phyloP scores from a whole-genome alignment of 371 early-diverging fungal genomes.

The Nematocida parisii region DNA sequence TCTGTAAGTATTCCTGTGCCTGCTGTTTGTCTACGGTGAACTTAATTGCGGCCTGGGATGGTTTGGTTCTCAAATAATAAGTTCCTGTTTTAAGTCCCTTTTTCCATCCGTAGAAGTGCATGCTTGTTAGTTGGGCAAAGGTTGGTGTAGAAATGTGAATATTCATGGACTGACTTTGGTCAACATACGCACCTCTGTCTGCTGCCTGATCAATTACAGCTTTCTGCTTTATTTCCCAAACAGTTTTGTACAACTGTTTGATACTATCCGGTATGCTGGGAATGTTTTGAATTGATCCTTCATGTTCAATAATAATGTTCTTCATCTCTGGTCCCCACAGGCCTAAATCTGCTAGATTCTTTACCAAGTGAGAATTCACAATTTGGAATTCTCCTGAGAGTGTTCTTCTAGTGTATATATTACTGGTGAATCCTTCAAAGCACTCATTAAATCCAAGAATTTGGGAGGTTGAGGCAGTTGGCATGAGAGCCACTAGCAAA shows the following conservation, averaged over 20 bases:
- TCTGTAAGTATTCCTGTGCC: constrained; percentile 47
- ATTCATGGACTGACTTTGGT: constrained; percentile 95
- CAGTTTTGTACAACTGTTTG: constrained; percentile 91
- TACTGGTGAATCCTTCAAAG: constrained; percentile 95
- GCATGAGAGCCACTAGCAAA: constrained; percentile 95
- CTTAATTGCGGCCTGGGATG: constrained; percentile 94
- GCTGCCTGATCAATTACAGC: constrained; percentile 74
- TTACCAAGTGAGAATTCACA: constrained; percentile 89
- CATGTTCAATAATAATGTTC: constrained; percentile 86
- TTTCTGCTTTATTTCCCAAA: constrained; percentile 91
- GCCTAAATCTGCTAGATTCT: constrained; percentile 82
- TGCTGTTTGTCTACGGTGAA: constrained; percentile 72
- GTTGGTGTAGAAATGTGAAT: constrained; percentile 86
- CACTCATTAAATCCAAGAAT: constrained; percentile 97
- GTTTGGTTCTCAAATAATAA: constrained; percentile 95
- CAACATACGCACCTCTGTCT: constrained; percentile 92
- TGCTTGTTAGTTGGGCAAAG: constrained; percentile 83
- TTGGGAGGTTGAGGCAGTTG: constrained; percentile 96
- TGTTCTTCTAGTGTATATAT: constrained; percentile 93
- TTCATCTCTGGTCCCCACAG: constrained; percentile 91
- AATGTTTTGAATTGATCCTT: constrained; percentile 84
- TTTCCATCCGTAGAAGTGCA: constrained; percentile 99
- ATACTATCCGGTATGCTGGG: constrained; percentile 81
- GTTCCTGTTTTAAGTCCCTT: constrained; percentile 97
- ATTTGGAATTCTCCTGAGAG: constrained; percentile 98